Conservation (phyloP, 768 basidiomycete species). For the Boletales sp. region DNA sequence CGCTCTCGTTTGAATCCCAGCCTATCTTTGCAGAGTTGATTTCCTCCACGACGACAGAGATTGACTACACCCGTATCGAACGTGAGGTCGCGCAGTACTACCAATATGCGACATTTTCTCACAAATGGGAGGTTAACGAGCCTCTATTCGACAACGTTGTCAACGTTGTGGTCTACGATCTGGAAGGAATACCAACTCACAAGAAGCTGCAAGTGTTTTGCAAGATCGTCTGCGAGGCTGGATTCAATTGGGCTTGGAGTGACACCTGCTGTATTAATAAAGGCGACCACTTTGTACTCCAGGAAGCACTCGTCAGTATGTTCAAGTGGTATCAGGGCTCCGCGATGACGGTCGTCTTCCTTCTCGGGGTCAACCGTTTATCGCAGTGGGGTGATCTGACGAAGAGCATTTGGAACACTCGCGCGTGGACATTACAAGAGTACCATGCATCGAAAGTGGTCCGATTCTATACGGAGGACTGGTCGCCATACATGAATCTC, state of each 20-base stretch:
- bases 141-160: not conserved
- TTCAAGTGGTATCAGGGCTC: not conserved
- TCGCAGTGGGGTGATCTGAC: too few relatives aligned
- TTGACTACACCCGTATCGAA: not conserved
- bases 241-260: conserved; percentile 9
- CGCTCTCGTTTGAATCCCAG: not conserved
- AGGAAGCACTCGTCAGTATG: not conserved
- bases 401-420: not conserved
- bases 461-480: not conserved
- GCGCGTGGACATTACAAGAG: conserved; percentile 6
- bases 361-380: too few relatives aligned
- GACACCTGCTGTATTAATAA: conserved; percentile 7
- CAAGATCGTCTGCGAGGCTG: not conserved
- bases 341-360: too few relatives aligned
- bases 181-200: not conserved
- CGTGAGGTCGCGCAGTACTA: conserved; percentile 3
- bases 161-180: conserved; percentile 2
- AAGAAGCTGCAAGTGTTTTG: conserved; percentile 6
- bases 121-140: conserved; percentile 11
- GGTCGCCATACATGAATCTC: not conserved
- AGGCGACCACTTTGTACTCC: too few relatives aligned
- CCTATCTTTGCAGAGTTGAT: conserved; percentile 1
- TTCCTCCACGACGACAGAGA: not conserved
- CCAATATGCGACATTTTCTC: conserved; percentile 14
- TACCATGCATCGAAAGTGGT: conserved; percentile 3